These are phyloP conservation scores for Vitis labrusca DNA, from an alignment of 164 flowering plant species.

Conservation along the genomic window DNA sequence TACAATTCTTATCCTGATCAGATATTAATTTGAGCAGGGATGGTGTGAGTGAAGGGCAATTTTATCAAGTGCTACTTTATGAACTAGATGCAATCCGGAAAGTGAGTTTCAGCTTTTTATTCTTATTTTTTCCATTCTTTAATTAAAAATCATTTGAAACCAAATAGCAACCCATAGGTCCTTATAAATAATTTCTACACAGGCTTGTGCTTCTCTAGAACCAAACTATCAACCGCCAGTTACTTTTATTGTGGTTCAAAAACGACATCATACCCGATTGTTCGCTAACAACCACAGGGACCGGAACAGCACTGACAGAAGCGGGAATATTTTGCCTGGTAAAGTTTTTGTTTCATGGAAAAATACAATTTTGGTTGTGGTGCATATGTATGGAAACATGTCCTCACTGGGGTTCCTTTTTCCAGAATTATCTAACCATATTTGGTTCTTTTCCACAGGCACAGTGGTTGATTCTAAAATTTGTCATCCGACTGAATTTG, in stretches of 20 bases:
- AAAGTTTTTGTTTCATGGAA: conserved; percentile 4
- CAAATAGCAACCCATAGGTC: not conserved
- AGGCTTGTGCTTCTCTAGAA: conserved; percentile 96
- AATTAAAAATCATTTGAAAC: not conserved
- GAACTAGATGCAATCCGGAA: conserved; percentile 86
- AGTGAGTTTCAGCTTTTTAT: conserved; percentile 36
- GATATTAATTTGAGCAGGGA: conserved; percentile 50
- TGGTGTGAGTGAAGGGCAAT: conserved; percentile 97
- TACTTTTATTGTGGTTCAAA: conserved; percentile 89
- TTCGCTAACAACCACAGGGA: conserved; percentile 78
- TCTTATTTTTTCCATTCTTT: not conserved
- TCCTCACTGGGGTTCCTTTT: not conserved
- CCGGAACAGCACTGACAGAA: conserved; percentile 67
- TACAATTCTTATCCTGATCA: not conserved
- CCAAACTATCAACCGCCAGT: conserved; percentile 87
- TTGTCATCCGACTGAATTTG: conserved; percentile 93
- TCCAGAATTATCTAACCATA: conserved; percentile 14
- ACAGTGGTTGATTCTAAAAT: conserved; percentile 88
- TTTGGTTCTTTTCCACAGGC: conserved; percentile 25
- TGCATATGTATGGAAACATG: not conserved
- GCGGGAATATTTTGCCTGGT: conserved; percentile 90
- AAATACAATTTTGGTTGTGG: not conserved
- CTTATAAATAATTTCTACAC: conserved; percentile 8
- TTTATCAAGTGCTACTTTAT: conserved; percentile 77
- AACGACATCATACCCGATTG: conserved; percentile 86